Percentiles rank a stretch among this genome's conserved stretches.
Evolutionary conservation across 2,329 filamentous ascomycete genomes (phyloP).

Genomic region (Nannizziopsis arthrosporioides): DNA sequence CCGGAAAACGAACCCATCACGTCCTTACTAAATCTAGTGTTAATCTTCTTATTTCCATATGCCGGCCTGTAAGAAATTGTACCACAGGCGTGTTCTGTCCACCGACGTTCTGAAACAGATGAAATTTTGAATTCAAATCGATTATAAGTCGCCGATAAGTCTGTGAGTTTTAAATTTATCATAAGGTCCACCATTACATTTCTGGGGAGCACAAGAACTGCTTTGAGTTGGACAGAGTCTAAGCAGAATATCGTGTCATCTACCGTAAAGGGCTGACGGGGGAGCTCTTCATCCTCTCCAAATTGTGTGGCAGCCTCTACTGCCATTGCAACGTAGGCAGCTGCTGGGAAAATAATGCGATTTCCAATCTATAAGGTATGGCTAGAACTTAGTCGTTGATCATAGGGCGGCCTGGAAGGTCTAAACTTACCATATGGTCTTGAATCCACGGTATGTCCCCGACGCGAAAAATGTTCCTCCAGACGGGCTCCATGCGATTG

Average conservation of each 20-base stretch:
- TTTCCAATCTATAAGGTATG: too few species aligned
- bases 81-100: neutral
- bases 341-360: slow-evolving; percentile 21
- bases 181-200: too few species aligned
- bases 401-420: too few species aligned
- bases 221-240: neutral
- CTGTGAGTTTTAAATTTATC: too few species aligned
- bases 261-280: neutral
- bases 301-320: slow-evolving; percentile 23
- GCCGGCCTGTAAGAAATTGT: too few species aligned
- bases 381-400: too few species aligned
- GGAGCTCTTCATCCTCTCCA: neutral
- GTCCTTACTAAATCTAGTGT: too few species aligned
- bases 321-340: slow-evolving; percentile 25
- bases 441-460: slow-evolving; percentile 17
- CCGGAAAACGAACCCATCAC: too few species aligned
- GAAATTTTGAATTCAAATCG: neutral
- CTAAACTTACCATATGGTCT: slow-evolving; percentile 20
- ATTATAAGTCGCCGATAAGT: neutral
- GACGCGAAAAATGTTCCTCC: slow-evolving; percentile 31
- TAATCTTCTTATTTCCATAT: too few species aligned
- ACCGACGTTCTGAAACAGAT: neutral
- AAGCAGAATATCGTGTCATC: too few species aligned
- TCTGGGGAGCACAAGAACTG: neutral
- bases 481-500: slow-evolving; percentile 23